Conservation (phyloP, 2,329 filamentous ascomycete genomes). For the Pleurostoma richardsiae region DNA sequence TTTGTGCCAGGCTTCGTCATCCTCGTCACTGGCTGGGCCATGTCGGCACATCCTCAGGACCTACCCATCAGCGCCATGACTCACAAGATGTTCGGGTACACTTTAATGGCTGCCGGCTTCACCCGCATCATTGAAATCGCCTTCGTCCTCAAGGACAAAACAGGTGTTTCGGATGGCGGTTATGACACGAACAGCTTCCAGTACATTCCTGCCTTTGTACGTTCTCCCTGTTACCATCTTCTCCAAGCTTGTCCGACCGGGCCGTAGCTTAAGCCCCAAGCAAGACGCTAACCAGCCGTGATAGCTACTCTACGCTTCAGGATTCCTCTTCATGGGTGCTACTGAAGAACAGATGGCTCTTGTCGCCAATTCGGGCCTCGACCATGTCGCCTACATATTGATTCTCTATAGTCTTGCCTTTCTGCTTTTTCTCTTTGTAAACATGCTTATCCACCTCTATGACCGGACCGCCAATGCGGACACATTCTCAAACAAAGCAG, state of each 20-base stretch:
- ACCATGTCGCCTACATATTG: slow-evolving; percentile 87
- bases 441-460: slow-evolving; percentile 82
- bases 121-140: slow-evolving; percentile 86
- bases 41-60: slow-evolving; percentile 86
- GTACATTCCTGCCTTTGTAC: slow-evolving; percentile 48
- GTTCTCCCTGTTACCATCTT: slow-evolving; percentile 27
- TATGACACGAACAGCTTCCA: slow-evolving; percentile 61
- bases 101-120: slow-evolving; percentile 83
- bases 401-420: slow-evolving; percentile 90
- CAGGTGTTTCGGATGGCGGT: slow-evolving; percentile 60
- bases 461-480: slow-evolving; percentile 50
- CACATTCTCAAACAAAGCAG: slow-evolving; percentile 20
- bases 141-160: slow-evolving; percentile 75
- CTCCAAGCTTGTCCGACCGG: slow-evolving; percentile 14
- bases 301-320: slow-evolving; percentile 83
- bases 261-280: not conserved
- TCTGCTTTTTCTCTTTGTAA: slow-evolving; percentile 83
- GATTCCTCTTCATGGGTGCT: slow-evolving; percentile 95
- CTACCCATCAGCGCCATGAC: slow-evolving; percentile 81
- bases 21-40: slow-evolving; percentile 87
- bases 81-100: slow-evolving; percentile 88
- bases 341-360: slow-evolving; percentile 94
- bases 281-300: not conserved
- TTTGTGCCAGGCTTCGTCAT: slow-evolving; percentile 90
- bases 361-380: slow-evolving; percentile 67